Conservation (phyloP, 352 stramenopile species). For the Globisporangium uncinulatum region DNA sequence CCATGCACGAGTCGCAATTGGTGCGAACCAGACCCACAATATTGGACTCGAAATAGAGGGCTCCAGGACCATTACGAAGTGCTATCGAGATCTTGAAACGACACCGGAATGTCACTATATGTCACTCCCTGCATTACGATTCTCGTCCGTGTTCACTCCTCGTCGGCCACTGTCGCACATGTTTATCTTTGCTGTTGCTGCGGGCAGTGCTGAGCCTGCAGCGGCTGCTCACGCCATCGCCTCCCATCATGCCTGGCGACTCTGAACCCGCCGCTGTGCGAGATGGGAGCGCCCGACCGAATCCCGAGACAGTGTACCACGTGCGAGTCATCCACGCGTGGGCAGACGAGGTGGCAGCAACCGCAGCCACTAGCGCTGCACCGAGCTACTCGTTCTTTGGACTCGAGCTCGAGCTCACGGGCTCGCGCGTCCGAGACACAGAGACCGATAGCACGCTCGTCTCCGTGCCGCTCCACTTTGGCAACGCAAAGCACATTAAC, state of each 20-base stretch:
- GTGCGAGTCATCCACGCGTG: constrained; percentile 31
- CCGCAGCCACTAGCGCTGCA: neutral
- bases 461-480: constrained; percentile 2
- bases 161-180: too few relatives aligned
- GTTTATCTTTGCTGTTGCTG: too few relatives aligned
- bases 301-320: constrained; percentile 25
- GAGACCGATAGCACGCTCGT: neutral
- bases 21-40: too few relatives aligned
- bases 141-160: too few relatives aligned
- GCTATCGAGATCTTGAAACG: too few relatives aligned
- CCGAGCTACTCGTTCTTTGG: constrained; percentile 30
- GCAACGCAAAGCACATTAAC: neutral
- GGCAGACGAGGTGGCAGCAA: neutral
- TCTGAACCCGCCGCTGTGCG: neutral
- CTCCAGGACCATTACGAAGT: too few relatives aligned
- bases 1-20: neutral
- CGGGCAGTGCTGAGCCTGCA: too few relatives aligned
- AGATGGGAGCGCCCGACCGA: constrained; percentile 3
- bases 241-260: neutral
- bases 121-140: too few relatives aligned
- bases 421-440: constrained; percentile 2
- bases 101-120: too few relatives aligned
- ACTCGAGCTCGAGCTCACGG: constrained; percentile 35
- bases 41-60: too few relatives aligned
- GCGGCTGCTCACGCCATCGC: too few relatives aligned